phyloP scores from a whole-genome alignment of 495 filamentous ascomycete species.

The Astrocystis sublimbata region DNA sequence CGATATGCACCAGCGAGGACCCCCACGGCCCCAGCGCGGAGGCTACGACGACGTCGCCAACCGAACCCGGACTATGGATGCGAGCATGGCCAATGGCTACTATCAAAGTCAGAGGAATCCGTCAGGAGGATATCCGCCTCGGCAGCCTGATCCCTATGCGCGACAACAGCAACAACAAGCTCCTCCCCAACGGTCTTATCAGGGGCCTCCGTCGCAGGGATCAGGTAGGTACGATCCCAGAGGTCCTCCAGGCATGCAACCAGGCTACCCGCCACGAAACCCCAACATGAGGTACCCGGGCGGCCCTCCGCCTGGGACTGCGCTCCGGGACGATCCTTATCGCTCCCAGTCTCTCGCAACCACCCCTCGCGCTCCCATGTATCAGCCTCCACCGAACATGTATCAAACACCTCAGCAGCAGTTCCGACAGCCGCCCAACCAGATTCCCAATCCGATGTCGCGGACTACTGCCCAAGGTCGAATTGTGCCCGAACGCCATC shows the following conservation, averaged over 20 bases:
- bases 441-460: conserved; percentile 49
- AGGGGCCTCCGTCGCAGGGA: conserved; percentile 48
- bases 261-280: conserved; percentile 56
- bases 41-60: conserved; percentile 44
- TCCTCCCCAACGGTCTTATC: conserved; percentile 51
- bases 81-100: conserved; percentile 54
- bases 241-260: conserved; percentile 50
- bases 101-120: conserved; percentile 56
- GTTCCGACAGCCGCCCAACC: conserved; percentile 75
- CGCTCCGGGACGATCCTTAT: conserved; percentile 80
- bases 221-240: conserved; percentile 40
- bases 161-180: conserved; percentile 20
- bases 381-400: conserved; percentile 62
- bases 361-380: conserved; percentile 63
- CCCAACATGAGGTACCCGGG: conserved; percentile 57
- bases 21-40: conserved; percentile 59
- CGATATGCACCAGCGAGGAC: conserved; percentile 59
- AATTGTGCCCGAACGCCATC: conserved; percentile 83
- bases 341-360: conserved; percentile 90
- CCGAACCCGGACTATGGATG: conserved; percentile 43
- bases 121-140: conserved; percentile 41
- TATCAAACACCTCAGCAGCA: conserved; percentile 71
- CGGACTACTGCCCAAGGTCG: conserved; percentile 89
- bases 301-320: conserved; percentile 57
- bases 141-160: conserved; percentile 27